phyloP scores from a whole-genome alignment of 2,329 filamentous ascomycete species.

The Penicillium griseofulvum region DNA sequence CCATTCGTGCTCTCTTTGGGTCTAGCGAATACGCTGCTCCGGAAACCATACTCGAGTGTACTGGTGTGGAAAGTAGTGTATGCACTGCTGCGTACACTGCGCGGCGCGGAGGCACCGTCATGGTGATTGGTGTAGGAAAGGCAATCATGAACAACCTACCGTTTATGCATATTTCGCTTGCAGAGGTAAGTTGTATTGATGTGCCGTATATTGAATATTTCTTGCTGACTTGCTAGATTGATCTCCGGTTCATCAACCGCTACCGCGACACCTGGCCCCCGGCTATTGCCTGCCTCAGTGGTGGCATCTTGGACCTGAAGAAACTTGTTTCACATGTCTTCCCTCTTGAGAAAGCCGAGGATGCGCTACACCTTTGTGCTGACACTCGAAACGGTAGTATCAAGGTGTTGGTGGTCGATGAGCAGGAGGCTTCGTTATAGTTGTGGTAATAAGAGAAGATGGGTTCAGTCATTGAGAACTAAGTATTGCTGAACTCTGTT shows the following conservation, averaged over 20 bases:
- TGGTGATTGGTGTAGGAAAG: constrained; percentile 64
- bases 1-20: constrained; percentile 56
- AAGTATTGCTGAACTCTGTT: neutral
- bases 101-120: constrained; percentile 58
- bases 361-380: constrained; percentile 55
- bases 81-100: constrained; percentile 58
- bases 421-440: constrained; percentile 32
- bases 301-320: constrained; percentile 61
- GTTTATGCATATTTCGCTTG: constrained; percentile 64
- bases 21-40: constrained; percentile 57
- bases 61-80: constrained; percentile 63
- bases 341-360: constrained; percentile 59
- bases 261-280: constrained; percentile 69
- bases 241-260: constrained; percentile 68
- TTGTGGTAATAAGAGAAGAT: neutral
- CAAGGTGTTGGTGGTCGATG: constrained; percentile 61
- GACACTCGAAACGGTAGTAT: constrained; percentile 56
- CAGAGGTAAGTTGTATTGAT: constrained; percentile 42
- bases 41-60: constrained; percentile 62
- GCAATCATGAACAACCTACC: constrained; percentile 63
- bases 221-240: constrained; percentile 49
- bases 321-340: constrained; percentile 63
- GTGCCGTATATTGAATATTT: neutral
- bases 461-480: neutral
- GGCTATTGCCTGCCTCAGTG: constrained; percentile 60